Base-by-base conservation (phyloP, 2,329 filamentous ascomycete species). In the Cladosporium cucumerinum region DNA sequence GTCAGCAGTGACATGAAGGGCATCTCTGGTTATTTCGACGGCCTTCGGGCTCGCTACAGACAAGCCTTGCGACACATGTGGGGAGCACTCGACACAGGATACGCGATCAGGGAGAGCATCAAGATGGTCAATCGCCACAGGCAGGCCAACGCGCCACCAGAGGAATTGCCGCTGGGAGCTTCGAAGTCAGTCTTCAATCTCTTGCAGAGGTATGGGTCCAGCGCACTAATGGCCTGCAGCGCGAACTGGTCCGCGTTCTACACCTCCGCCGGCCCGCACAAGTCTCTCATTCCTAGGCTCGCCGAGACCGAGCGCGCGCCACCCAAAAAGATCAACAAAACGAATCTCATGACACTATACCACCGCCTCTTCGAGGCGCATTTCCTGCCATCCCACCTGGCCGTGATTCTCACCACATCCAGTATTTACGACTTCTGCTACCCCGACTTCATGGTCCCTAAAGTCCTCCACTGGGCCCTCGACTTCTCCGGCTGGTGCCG, bases 31-130 rank as follows among this genome's bases (percentile, higher is more conserved):
- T 78, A 85, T 66, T 74, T 83, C 57, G 80, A 82, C 49, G 88
- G 89, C 67, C 81, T 89, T 70, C 75, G 79, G 43, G 89, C 89
- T 25, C 86, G 89, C 25, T 91, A 91, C 74, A 87, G 86, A 75
- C 89, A 92, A 77, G 89, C 88, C 54, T 77, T 90, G 62, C 84
- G 89, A 67, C 89, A 91, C 77, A 91, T 91, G 89, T 91, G 89
- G 89, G 89, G 89, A 70, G 85, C 87, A 65, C 79, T 91, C 23
- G 89, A 91, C 72, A 87, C 86, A 18, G 89, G 89, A 2, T 91
- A 85, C 70, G 85, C 87, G 12, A 76, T 89, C 66, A 82, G 72
- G 21, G 67, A 75, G 59, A 69, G 68, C 4, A 52, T 73, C 34
- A 69, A 69, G 54, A 74, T 75, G 73, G 21, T 73, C 46, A 57